These are phyloP conservation scores for Thraustochytrium sp. DNA, from an alignment of 352 stramenopile species.

Conservation along the genomic window DNA sequence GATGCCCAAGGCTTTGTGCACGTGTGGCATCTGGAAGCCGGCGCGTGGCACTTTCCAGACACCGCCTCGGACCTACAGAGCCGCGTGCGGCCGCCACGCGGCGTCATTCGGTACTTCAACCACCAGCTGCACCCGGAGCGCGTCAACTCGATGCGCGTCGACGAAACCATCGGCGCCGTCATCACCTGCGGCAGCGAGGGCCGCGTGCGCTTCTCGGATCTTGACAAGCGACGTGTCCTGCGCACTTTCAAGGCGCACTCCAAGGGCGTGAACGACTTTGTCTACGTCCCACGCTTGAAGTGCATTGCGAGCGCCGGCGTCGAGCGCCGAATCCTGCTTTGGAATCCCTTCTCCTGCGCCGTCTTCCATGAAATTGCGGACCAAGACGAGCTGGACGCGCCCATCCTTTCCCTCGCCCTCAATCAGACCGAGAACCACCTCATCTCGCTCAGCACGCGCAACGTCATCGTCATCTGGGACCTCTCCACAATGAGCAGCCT, in stretches of 20 bases:
- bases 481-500: conserved; percentile 12
- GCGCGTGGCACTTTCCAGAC: not conserved
- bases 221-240: conserved; percentile 41
- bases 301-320: conserved; percentile 68
- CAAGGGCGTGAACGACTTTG: conserved; percentile 64
- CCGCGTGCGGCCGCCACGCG: not conserved
- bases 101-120: conserved; percentile 20
- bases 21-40: conserved; percentile 16
- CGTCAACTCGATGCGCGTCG: not conserved
- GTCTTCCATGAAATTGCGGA: conserved; percentile 8
- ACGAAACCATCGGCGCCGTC: conserved; percentile 41
- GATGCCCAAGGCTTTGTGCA: conserved; percentile 30
- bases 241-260: conserved; percentile 44
- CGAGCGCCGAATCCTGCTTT: conserved; percentile 75
- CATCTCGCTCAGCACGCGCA: not conserved
- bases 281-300: conserved; percentile 69
- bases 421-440: conserved; percentile 33
- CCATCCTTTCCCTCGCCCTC: not conserved
- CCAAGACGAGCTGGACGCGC: not conserved
- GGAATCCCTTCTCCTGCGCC: conserved; percentile 74
- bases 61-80: not conserved
- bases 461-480: not conserved
- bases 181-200: conserved; percentile 64
- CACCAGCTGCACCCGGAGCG: not conserved
- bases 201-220: conserved; percentile 43